Evolutionary conservation across 257 asterid genomes (phyloP).

Genomic region (Capsicum baccatum): DNA sequence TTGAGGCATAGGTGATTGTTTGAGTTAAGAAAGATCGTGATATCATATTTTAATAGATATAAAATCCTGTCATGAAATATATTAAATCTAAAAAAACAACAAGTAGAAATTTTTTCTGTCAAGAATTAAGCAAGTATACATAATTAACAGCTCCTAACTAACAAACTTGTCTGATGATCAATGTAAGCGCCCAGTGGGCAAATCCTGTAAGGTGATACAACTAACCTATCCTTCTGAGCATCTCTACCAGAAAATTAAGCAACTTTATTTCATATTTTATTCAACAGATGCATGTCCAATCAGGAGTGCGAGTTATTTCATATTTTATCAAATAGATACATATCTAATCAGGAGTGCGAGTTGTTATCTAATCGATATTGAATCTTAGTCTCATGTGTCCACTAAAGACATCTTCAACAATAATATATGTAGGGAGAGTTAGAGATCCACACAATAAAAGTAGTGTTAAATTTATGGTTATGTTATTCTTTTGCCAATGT

Average conservation of each 20-base stretch:
- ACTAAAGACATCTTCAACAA: no score
- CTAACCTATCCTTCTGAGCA: constrained; percentile 67
- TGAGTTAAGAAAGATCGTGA: neutral
- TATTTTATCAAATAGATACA: no score
- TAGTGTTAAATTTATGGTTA: no score
- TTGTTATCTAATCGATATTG: no score
- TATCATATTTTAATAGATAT: neutral
- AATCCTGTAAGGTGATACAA: constrained; percentile 86
- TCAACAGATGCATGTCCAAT: constrained; percentile 40
- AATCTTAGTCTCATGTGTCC: no score
- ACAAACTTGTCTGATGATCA: constrained; percentile 87
- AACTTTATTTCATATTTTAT: constrained; percentile 63
- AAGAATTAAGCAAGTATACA: neutral
- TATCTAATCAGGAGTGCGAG: no score
- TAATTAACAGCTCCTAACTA: neutral
- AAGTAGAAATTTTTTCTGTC: neutral
- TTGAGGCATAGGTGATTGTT: neutral
- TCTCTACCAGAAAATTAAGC: constrained; percentile 66
- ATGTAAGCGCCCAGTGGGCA: constrained; percentile 98
- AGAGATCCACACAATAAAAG: no score
- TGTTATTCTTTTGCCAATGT: no score
- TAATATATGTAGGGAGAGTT: no score
- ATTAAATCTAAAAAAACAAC: neutral
- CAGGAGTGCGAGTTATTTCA: no score
- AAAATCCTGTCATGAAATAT: neutral